These are phyloP conservation scores for Tetrapisispora iriomotensis DNA, from an alignment of 805 yeast genomes.

Conservation along the genomic window DNA sequence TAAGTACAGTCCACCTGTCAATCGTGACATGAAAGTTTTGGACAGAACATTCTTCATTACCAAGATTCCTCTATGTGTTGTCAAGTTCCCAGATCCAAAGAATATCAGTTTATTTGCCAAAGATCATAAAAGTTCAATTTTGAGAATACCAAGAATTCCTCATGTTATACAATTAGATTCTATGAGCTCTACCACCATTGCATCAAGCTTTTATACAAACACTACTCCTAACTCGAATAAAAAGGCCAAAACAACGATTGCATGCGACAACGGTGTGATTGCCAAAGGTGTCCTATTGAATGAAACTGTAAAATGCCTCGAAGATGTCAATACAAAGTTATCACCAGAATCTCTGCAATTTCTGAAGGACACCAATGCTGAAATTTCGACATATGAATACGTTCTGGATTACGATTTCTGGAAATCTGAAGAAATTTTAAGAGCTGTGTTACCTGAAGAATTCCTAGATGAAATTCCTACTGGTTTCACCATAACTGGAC, in stretches of 20 bases:
- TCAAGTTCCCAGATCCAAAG: constrained; percentile 59
- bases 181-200: no score
- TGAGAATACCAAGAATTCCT: constrained; percentile 60
- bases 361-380: constrained; percentile 39
- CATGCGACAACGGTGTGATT: constrained; percentile 23
- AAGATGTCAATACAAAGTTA: constrained; percentile 32
- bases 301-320: constrained; percentile 36
- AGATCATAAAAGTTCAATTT: constrained; percentile 45
- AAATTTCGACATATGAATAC: constrained; percentile 44
- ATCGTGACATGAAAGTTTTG: constrained; percentile 52
- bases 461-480: constrained; percentile 65
- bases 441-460: constrained; percentile 65
- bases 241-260: constrained; percentile 12
- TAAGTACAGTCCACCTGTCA: constrained; percentile 50
- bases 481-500: constrained; percentile 90
- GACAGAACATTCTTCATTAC: constrained; percentile 57
- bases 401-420: constrained; percentile 66
- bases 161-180: constrained; percentile 49
- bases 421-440: constrained; percentile 80
- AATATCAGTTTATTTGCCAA: constrained; percentile 54
- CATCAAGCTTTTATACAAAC: no score
- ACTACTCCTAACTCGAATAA: constrained; percentile 5
- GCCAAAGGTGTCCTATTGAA: constrained; percentile 44
- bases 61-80: constrained; percentile 53
- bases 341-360: constrained; percentile 35